Conservation (phyloP, 768 basidiomycete genomes). For the Hortiboletus flavorubellus region DNA sequence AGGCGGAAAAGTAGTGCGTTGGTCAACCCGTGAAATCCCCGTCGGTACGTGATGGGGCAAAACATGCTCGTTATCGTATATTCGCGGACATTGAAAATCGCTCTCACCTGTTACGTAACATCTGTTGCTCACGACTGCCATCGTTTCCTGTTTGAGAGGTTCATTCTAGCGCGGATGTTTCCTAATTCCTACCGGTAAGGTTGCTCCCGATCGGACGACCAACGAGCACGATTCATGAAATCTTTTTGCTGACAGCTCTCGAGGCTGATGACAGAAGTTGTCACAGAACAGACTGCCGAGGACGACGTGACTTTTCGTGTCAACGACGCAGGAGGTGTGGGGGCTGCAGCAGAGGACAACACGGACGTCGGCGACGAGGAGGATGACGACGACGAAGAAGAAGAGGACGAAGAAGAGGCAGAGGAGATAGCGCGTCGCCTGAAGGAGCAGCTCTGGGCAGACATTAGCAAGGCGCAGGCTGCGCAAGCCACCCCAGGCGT, state of each 20-base stretch:
- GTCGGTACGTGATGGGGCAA: constrained; percentile 1
- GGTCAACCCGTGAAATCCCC: not conserved
- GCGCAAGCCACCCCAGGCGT: constrained; percentile 31
- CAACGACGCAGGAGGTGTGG: not conserved
- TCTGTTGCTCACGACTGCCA: constrained; percentile 16
- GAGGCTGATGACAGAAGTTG: constrained; percentile 14
- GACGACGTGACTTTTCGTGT: not conserved
- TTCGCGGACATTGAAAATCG: constrained; percentile 23
- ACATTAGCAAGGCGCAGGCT: constrained; percentile 62
- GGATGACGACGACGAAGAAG: constrained; percentile 50
- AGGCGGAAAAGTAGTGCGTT: not conserved
- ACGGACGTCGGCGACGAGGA: constrained; percentile 42
- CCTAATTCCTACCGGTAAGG: constrained; percentile 10
- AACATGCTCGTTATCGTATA: constrained; percentile 6
- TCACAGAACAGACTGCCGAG: constrained; percentile 4
- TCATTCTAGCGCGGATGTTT: not conserved
- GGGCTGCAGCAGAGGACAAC: constrained; percentile 15
- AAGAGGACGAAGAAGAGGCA: constrained; percentile 57
- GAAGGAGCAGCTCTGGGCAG: constrained; percentile 76
- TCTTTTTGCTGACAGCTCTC: not conserved
- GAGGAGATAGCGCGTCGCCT: constrained; percentile 70
- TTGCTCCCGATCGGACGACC: constrained; percentile 1
- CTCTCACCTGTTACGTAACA: constrained; percentile 3
- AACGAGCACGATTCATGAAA: constrained; percentile 6
- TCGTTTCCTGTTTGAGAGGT: constrained; percentile 7